phyloP scores from a whole-genome alignment of 202 grass and related monocot genomes.

The Elaeis oleifera region DNA sequence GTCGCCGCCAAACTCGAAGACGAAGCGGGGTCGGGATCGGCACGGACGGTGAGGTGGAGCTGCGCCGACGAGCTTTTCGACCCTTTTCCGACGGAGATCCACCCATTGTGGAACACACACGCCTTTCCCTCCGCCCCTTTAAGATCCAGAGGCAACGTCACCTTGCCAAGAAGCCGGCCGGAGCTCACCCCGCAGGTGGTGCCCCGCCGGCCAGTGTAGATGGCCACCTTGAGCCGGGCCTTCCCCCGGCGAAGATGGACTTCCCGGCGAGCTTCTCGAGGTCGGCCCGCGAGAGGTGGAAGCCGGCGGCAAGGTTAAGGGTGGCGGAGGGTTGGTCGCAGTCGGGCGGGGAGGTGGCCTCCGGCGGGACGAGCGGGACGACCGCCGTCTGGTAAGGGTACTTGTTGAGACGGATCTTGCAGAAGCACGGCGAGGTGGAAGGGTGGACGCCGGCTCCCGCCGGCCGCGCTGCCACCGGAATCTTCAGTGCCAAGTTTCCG shows the following conservation, averaged over 20 bases:
- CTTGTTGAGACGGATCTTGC: constrained; percentile 83
- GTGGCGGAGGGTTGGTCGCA: background rate
- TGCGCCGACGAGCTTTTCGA: constrained; percentile 27
- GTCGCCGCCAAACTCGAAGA: constrained; percentile 93
- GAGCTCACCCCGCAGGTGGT: constrained; percentile 58
- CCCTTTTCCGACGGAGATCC: constrained; percentile 65
- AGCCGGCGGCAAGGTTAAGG: constrained; percentile 34
- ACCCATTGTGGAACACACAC: constrained; percentile 63
- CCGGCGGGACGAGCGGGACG: constrained; percentile 42
- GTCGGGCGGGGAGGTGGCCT: constrained; percentile 4
- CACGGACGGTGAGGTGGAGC: constrained; percentile 65
- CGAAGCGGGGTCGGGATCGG: constrained; percentile 72
- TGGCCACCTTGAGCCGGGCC: constrained; percentile 50
- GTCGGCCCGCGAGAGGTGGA: constrained; percentile 71
- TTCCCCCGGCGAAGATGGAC: constrained; percentile 38
- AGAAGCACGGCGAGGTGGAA: constrained; percentile 64
- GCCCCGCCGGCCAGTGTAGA: constrained; percentile 75
- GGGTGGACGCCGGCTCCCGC: constrained; percentile 66
- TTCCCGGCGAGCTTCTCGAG: constrained; percentile 57
- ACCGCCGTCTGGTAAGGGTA: constrained; percentile 40
- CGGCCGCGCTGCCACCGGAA: constrained; percentile 55
- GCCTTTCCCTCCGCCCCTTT: constrained; percentile 55
- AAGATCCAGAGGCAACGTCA: constrained; percentile 59
- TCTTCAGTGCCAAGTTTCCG: constrained; percentile 68
- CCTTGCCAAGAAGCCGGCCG: constrained; percentile 69